Percentiles rank a stretch among this genome's conserved stretches.
These are phyloP conservation scores for Vachellia collinsii DNA, from an alignment of 306 rosid genomes.

Conservation along the genomic window DNA sequence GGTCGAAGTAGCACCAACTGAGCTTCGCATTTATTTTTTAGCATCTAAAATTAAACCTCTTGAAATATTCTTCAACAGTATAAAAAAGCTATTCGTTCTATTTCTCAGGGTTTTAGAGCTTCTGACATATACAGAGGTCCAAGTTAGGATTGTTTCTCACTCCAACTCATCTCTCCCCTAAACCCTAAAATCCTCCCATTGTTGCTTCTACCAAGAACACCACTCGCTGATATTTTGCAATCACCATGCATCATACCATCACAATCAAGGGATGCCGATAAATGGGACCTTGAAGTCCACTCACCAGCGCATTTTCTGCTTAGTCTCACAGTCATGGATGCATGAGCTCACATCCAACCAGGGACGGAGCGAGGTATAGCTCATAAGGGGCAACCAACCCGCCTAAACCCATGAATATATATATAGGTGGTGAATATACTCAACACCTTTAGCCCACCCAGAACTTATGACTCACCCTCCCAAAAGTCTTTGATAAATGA, in stretches of 20 bases:
- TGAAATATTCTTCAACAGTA: neutral
- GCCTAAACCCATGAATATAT: too few relatives aligned
- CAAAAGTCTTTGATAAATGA: too few relatives aligned
- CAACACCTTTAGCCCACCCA: too few relatives aligned
- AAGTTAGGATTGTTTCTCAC: neutral
- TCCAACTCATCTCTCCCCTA: neutral
- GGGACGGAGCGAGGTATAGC: too few relatives aligned
- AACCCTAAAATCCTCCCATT: neutral
- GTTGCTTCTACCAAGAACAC: neutral
- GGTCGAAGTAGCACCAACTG: neutral
- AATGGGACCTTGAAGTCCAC: neutral
- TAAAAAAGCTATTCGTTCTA: neutral
- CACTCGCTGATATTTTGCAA: neutral
- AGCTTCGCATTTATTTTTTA: neutral
- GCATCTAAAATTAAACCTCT: neutral
- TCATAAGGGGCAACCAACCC: too few relatives aligned
- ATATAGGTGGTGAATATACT: too few relatives aligned
- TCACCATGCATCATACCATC: neutral
- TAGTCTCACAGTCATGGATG: too few relatives aligned
- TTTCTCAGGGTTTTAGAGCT: neutral
- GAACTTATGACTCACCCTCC: too few relatives aligned
- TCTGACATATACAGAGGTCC: neutral
- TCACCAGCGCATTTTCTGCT: neutral
- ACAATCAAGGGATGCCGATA: neutral
- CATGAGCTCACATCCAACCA: too few relatives aligned